Evolutionary conservation across 306 rosid genomes (phyloP), one percentile per base, ranked within the genome.

Genomic region (Adenanthera pavonina): DNA sequence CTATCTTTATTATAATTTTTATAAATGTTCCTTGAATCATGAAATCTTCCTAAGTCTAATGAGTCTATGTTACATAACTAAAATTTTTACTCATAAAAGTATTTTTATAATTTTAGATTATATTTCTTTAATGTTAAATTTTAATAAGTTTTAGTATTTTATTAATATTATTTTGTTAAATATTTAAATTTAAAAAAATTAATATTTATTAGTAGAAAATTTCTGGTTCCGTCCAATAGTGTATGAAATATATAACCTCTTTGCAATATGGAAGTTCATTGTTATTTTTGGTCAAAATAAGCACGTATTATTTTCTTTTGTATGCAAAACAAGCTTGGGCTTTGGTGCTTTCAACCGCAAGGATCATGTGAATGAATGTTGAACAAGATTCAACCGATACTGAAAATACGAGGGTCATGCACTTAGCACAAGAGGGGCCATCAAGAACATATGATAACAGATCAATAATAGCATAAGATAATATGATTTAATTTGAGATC

Each of bases 381-480:
- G 74, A 56, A n/a, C 56, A 44, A 44, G 8, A 33, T 44, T 69
- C 74, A 56, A 56, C 10, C 2, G 54, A 69, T 20, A 1, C 15
- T 9, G 52, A 41, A 19, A 67, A 67, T 8, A 60, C 8, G 72
- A 41, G 30, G 72, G 8, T 17, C 30, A 16, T 46, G 73, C 11
- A 43, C 38, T 40, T 69, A 3, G 5, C 49, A 41, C 48, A 43
- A n/a, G 52, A 41, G 33, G 20, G 33, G 75, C 40, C 59, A 41
- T 68, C 51, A 43, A 68, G 38, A 43, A 9, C 36, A 69, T 19
- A 43, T 41, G 51, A 67, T 35, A 44, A 66, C 71, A 66, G 71
- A 69, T 43, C 54, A 1, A 14, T 10, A 70, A 47, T 20, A 20
- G 38, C 40, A 20, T 44, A 25, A 25, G 30, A 25, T 25, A 25